Percentiles rank a stretch among this genome's conserved stretches.
Evolutionary conservation across 768 basidiomycete species (phyloP).

Genomic region (Hypholoma fasciculare): DNA sequence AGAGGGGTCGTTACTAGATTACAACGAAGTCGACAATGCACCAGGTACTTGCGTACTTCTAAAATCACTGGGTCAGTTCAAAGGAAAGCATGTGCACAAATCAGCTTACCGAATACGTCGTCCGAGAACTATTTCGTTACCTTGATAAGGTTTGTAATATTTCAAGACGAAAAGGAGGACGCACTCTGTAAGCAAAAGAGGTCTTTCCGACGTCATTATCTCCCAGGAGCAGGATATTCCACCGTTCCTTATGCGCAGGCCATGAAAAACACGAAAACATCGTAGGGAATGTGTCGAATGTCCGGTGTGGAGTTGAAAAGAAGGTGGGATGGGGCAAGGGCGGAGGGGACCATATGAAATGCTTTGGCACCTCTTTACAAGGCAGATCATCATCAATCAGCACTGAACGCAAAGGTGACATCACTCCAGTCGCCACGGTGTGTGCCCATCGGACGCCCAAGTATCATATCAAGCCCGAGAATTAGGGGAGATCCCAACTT

Average conservation of each 20-base stretch:
- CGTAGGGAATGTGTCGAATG: background rate
- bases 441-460: background rate
- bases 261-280: conserved; percentile 17
- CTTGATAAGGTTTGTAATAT: background rate
- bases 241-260: conserved; percentile 15
- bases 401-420: background rate
- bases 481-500: conserved; percentile 1
- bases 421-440: background rate
- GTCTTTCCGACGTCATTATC: conserved; percentile 30
- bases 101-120: conserved; percentile 17
- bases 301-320: too few species aligned
- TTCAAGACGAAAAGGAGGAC: background rate
- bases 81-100: background rate
- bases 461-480: background rate
- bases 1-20: background rate
- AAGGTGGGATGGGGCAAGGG: conserved; percentile 1
- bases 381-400: background rate
- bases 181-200: conserved; percentile 25
- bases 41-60: conserved; percentile 4
- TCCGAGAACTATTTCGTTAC: conserved; percentile 18
- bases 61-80: background rate
- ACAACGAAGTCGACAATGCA: background rate
- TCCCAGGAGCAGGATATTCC: conserved; percentile 26
- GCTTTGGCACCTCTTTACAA: background rate
- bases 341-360: background rate